phyloP scores from a whole-genome alignment of 495 filamentous ascomycete species.

The Xylaria telfairii region DNA sequence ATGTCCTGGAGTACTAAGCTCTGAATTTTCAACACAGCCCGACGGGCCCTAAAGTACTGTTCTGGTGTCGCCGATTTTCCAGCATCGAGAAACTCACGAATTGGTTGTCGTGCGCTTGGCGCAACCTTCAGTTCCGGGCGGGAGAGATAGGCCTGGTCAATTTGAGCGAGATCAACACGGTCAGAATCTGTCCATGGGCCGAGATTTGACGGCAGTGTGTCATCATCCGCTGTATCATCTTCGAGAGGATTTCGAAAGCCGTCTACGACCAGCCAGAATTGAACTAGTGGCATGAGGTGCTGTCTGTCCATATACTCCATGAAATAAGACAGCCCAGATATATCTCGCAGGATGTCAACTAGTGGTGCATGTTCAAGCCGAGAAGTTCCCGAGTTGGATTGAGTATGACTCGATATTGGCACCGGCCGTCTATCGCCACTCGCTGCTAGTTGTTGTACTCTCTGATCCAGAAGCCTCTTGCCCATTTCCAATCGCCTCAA shows the following conservation, averaged over 20 bases:
- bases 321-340: slow-evolving; percentile 92
- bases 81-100: slow-evolving; percentile 78
- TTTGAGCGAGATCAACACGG: slow-evolving; percentile 83
- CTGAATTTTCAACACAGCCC: slow-evolving; percentile 82
- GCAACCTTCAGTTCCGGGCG: slow-evolving; percentile 81
- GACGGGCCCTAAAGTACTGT: slow-evolving; percentile 84
- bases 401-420: slow-evolving; percentile 37
- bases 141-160: slow-evolving; percentile 86
- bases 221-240: slow-evolving; percentile 77
- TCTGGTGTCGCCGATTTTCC: slow-evolving; percentile 74
- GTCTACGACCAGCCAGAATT: slow-evolving; percentile 99
- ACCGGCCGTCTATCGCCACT: slow-evolving; percentile 59
- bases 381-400: slow-evolving; percentile 53
- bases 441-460: slow-evolving; percentile 79
- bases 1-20: slow-evolving; percentile 83
- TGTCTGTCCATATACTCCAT: slow-evolving; percentile 99
- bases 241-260: slow-evolving; percentile 96
- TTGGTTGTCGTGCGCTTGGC: slow-evolving; percentile 67
- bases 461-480: slow-evolving; percentile 87
- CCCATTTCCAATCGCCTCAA: slow-evolving; percentile 88
- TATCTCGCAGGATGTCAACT: slow-evolving; percentile 81
- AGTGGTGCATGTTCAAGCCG: slow-evolving; percentile 73
- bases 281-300: slow-evolving; percentile 83
- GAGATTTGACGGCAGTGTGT: slow-evolving; percentile 64
- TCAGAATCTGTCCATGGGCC: slow-evolving; percentile 83